Base-by-base conservation (phyloP, 2,329 filamentous ascomycete genomes). In the Bertia moriformis region DNA sequence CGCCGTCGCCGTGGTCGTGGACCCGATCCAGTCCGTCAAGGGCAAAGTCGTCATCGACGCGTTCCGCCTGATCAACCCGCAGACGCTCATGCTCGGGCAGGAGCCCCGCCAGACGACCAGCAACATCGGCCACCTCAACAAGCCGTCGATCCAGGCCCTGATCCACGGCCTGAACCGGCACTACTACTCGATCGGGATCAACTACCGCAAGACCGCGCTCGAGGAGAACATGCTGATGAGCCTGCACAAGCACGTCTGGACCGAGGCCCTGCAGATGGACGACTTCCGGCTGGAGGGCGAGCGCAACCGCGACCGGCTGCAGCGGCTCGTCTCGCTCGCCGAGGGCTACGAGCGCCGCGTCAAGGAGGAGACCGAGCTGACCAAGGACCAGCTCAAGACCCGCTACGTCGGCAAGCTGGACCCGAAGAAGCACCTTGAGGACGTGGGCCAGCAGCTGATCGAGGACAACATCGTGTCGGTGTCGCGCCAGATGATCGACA, bases 181-280 rank as follows among this genome's bases (percentile, higher is more conserved):
- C 67, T 98, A 98, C 71, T 98, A 98, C 71, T 94, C 86, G 51
- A 98, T 98, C 56, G 89, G 77, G 43, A 96, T 98, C 66, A 88
- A 94, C 64, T 98, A 98, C 64, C 75, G 89, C 56, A 98, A 98
- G 69, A 94, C 89, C 0, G 89, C 86, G 1, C 69, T 98, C 38
- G 91, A 98, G 60, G 93, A 98, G 69, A 96, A 94, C 62, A 98
- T 98, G 91, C 63, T 98, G 52, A 98, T 98, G 93, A 98, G 98
- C 58, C 67, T 98, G 48, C 91, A 98, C 73, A 98, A 98, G 71
- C 91, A 96, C 50, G 88, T 95, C 36, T 98, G 91, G 91, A 98
- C 93, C 1, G 91, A 98, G 60, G 91, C 89, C 3, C 62, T 98
- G 47, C 78, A 94, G 57, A 96, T 98, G 87, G 84, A 89, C 44